Evolutionary conservation across 1,284 basidiomycete genomes (phyloP).

Genomic region (Stereum hirsutum): DNA sequence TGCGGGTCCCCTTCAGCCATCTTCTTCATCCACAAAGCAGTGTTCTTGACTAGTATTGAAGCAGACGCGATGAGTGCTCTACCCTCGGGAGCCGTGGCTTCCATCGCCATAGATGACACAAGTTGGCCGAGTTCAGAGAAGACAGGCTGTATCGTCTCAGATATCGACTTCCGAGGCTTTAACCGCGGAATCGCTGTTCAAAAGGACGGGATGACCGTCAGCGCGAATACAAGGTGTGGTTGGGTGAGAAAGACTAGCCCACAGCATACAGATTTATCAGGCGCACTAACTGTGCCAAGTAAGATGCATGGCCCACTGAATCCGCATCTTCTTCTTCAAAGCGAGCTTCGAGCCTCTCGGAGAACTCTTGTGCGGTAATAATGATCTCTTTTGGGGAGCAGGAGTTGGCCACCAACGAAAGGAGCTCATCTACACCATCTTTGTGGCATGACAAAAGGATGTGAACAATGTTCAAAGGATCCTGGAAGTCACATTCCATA

Average conservation of each 20-base stretch:
- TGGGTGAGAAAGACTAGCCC: slow-evolving; percentile 19
- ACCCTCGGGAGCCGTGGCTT: slow-evolving; percentile 4
- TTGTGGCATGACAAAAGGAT: too few species aligned
- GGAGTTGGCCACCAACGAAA: slow-evolving; percentile 32
- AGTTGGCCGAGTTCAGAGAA: slow-evolving; percentile 9
- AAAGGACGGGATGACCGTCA: neutral
- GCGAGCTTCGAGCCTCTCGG: slow-evolving; percentile 35
- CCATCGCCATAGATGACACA: slow-evolving; percentile 1
- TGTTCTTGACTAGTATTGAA: slow-evolving; percentile 5
- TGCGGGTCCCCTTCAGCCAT: slow-evolving; percentile 1
- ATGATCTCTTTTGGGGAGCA: slow-evolving; percentile 51
- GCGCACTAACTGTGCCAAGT: slow-evolving; percentile 23
- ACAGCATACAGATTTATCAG: slow-evolving; percentile 28
- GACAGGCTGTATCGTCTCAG: slow-evolving; percentile 21
- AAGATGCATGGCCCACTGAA: slow-evolving; percentile 15
- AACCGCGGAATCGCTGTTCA: slow-evolving; percentile 40
- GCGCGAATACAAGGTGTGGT: slow-evolving; percentile 3
- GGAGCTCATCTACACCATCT: slow-evolving; percentile 30
- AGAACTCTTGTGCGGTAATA: slow-evolving; percentile 48
- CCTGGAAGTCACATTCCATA: too few species aligned
- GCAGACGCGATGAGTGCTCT: slow-evolving; percentile 6
- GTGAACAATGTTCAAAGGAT: too few species aligned
- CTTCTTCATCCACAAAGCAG: slow-evolving; percentile 5
- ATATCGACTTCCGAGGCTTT: slow-evolving; percentile 31
- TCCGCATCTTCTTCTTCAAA: neutral